These are phyloP conservation scores for Corylus avellana DNA, from an alignment of 306 rosid genomes.

Conservation along the genomic window DNA sequence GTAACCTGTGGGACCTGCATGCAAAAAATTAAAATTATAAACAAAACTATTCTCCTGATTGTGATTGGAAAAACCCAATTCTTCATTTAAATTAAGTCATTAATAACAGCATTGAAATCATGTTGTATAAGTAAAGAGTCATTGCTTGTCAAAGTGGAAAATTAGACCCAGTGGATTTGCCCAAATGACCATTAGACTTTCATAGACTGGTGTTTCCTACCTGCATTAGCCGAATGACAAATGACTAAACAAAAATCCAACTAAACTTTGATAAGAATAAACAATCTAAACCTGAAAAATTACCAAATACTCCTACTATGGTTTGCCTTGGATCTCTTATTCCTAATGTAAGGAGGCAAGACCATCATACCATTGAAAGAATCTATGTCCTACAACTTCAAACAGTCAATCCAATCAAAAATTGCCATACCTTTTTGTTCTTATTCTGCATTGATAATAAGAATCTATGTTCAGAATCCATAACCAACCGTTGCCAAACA, in stretches of 20 bases:
- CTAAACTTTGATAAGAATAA: too few species aligned
- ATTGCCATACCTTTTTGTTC: too few species aligned
- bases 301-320: too few species aligned
- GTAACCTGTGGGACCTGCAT: constrained; percentile 92
- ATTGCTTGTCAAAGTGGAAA: background rate
- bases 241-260: constrained; percentile 18
- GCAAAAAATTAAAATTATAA: background rate
- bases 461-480: too few species aligned
- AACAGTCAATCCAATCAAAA: too few species aligned
- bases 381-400: too few species aligned
- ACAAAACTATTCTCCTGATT: constrained; percentile 20
- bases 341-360: constrained; percentile 21
- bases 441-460: too few species aligned
- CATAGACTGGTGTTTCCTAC: constrained; percentile 28
- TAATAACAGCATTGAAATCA: too few species aligned
- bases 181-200: background rate
- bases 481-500: too few species aligned
- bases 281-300: too few species aligned
- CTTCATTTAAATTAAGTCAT: background rate
- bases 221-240: constrained; percentile 96
- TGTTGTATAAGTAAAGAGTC: too few species aligned
- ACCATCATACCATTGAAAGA: too few species aligned
- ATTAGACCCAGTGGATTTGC: background rate
- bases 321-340: background rate
- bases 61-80: background rate